Percentiles rank a stretch among this genome's conserved stretches.
Evolutionary conservation across 1,284 basidiomycete species (phyloP).

Genomic region (Melampsora medusae): DNA sequence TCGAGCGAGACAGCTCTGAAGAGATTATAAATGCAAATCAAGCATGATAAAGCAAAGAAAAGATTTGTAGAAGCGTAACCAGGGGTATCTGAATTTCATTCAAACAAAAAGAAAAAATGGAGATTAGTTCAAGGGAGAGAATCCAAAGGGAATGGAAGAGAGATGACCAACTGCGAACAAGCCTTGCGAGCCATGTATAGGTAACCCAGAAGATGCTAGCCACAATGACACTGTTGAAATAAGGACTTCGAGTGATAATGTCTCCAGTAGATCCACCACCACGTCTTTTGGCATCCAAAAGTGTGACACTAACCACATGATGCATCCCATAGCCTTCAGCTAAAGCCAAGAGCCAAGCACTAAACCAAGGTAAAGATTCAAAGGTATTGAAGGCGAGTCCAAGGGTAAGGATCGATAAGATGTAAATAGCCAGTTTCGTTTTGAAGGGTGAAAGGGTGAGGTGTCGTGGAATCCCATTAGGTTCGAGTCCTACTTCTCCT

Average conservation of each 20-base stretch:
- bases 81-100: conserved; percentile 63
- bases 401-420: conserved; percentile 73
- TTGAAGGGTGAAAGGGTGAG: conserved; percentile 58
- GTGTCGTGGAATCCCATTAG: conserved; percentile 48
- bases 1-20: conserved; percentile 83
- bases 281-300: conserved; percentile 66
- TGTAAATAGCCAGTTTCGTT: conserved; percentile 76
- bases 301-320: conserved; percentile 78
- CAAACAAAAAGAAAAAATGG: not conserved
- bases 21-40: conserved; percentile 80
- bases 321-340: conserved; percentile 89
- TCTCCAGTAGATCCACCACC: conserved; percentile 49
- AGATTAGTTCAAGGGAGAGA: conserved; percentile 49
- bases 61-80: conserved; percentile 73
- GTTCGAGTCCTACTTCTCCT: conserved; percentile 66
- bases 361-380: conserved; percentile 81
- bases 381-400: conserved; percentile 79
- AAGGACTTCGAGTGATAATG: conserved; percentile 62
- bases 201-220: conserved; percentile 82
- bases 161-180: conserved; percentile 64
- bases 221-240: conserved; percentile 85
- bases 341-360: conserved; percentile 73
- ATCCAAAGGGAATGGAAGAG: not conserved
- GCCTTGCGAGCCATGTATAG: conserved; percentile 74
- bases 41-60: conserved; percentile 68